phyloP scores from a whole-genome alignment of 2,329 filamentous ascomycete species.

The Fonsecaea erecta region DNA sequence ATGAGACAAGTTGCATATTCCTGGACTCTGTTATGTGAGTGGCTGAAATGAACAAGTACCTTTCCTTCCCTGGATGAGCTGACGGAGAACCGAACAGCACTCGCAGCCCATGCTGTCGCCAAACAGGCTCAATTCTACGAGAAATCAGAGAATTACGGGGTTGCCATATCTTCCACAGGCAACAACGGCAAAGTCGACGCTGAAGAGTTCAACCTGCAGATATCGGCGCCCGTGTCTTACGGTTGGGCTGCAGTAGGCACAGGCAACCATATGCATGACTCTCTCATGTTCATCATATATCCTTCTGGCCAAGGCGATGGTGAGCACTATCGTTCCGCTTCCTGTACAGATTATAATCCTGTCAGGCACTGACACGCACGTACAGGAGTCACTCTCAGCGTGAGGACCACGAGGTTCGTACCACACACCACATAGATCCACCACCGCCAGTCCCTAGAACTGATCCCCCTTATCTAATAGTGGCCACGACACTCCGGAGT shows the following conservation, averaged over 20 bases:
- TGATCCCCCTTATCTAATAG: not conserved
- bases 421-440: not conserved
- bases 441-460: not conserved
- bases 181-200: not conserved
- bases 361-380: not conserved
- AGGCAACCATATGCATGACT: slow-evolving; percentile 21
- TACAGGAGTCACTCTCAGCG: slow-evolving; percentile 19
- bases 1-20: not conserved
- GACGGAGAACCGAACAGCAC: not conserved
- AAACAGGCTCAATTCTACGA: slow-evolving; percentile 10
- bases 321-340: not conserved
- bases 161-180: slow-evolving; percentile 4
- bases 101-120: not conserved
- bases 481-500: slow-evolving; percentile 20
- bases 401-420: slow-evolving; percentile 15
- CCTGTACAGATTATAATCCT: not conserved
- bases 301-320: slow-evolving; percentile 9
- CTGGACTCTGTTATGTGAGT: not conserved
- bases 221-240: slow-evolving; percentile 2
- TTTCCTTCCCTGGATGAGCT: not conserved
- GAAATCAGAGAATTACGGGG: slow-evolving; percentile 1
- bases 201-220: slow-evolving; percentile 3
- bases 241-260: slow-evolving; percentile 26
- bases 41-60: not conserved
- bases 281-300: slow-evolving; percentile 29